Base-by-base conservation (phyloP, 2,329 filamentous ascomycete species). In the Leptodontidium sp. region DNA sequence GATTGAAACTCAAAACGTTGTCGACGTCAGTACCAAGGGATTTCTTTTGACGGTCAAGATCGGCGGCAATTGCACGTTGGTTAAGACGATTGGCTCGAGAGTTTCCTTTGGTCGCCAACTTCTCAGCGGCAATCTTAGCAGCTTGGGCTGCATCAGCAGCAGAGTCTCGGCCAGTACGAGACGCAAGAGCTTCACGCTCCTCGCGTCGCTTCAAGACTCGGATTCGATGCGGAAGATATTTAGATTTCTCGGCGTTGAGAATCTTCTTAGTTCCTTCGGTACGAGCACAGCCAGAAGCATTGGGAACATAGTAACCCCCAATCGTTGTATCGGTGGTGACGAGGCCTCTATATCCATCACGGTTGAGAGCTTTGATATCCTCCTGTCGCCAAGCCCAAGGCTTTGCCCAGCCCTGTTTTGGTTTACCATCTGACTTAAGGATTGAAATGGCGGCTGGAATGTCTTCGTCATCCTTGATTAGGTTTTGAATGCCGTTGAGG, bases 261-360 rank as follows among this genome's bases (percentile, higher is more conserved):
- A 99, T 98, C 84, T 95, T 97, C 84, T 97, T 95, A 76, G 94
- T 90, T 35, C 94, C 94, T 82, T 99, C 94, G 0, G 96, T 98
- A 67, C 96, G 89, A 67, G 96, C 96, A 74, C 90, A 92, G 43
- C 96, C 96, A 11, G 93, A 93, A 0, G 86, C 71, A 73, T 98
- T 99, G 0, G 93, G 89, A 50, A 98, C 93, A 77, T 98, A 98
- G 76, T 90, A 90, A 24, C 88, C 89, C 40, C 85, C 84, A 55
- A 90, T 89, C 21, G 77, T 77, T 17, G 84, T 79, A 1, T 84
- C 76, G 32, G 69, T 76, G 26, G 70, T 77, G 21, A 77, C 74
- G 40, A 73, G 74, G 24, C 88, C 88, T 72, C 81, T 80, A 61
- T 84, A 80, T 29, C 86, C 87, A 59, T 84, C 82, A 47, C 84